Evolutionary conservation across 2,329 filamentous ascomycete genomes (phyloP), one percentile per base, ranked within the genome.

Genomic region (Fusarium abutilonis): DNA sequence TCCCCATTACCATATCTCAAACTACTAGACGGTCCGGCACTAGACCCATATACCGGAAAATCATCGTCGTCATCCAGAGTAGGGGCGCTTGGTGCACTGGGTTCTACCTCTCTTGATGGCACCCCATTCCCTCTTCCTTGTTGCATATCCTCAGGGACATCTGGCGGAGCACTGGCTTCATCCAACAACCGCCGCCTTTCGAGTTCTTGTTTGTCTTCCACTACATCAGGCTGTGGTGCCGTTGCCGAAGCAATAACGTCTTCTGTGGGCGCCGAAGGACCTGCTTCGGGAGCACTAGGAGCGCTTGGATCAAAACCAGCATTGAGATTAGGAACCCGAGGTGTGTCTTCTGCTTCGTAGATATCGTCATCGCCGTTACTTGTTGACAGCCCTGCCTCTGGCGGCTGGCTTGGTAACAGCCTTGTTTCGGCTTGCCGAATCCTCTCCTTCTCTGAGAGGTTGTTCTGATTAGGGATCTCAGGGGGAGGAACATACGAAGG

Each of bases 151-250:
- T 82, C 80, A 0, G 83, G 83, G 40, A 86, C 83, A 10, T 83
- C 80, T 4, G 82, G 83, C 5, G 89, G 89, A 9, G 85, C 84
- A 72, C 88, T 90, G 8, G 85, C 85, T 68, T 89, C 83, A 47
- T 81, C 78, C 57, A 90, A 78, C n/a, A 91, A 74, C 34, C 88
- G 80, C 52, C 79, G 83, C 17, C 87, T 81, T 72, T 93, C 90
- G 7, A 92, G 78, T 72, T 96, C 92, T 67, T 89, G 87, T 73
- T 96, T 95, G 74, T 96, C 93, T 52, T 95, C 91, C 13, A 48
- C 56, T 6, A 45, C 32, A 11, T 51, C 61, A 9, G 76, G 79
- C 4, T 77, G 60, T 19, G 72, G 61, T 62, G 74, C 66, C 6
- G 66, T 65, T 21, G 54, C 66, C 9, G 52, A 65, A 19, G 53